Evolutionary conservation across 2,329 filamentous ascomycete genomes (phyloP), one percentile per base, ranked within the genome.

Genomic region (Simplicillium sp.): DNA sequence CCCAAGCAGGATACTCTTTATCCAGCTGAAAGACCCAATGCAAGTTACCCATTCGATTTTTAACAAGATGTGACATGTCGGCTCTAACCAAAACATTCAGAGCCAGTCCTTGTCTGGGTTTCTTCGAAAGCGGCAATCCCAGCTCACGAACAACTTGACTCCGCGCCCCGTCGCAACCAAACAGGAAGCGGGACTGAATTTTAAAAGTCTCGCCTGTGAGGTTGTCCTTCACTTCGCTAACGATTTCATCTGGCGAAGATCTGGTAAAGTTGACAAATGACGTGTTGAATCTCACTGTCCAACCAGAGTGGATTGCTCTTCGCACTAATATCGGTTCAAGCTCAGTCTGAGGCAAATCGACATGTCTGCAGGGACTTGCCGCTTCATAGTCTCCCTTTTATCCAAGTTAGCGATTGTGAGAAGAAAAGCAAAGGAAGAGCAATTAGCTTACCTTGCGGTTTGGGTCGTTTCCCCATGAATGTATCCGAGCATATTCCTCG

Each of bases 21-120:
- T 75, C 69, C 0, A 77, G 75, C 46, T 70, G 66, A 50, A 81
- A 61, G 2, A 77, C 60, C 70, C 74, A 80, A 51, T 82, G 77
- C 15, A 82, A 59, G 49, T 79, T 80, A 0, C 76, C 78, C 20
- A 61, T 64, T 0, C 76, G 64, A 38, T 66, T 56, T 40, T 68
- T 54, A 28, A 76, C 62, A 8, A 70, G 53, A 44, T 73, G 64
- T 3, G 59, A 55, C 20, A 80, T 55, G 49, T 78, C 71, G 0
- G 64, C 66, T 34, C 67, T 54, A 38, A 66, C 53, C 6, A 67
- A 45, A 3, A 69, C 54, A 39, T 70, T 70, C 38, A 61, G 46
- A 2, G 66, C 65, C 5, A 60, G 33, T 1, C 64, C 65, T 16
- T 57, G 52, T 1, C 59, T 42, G 57, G 60, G 51, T 64, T 72